These are phyloP conservation scores for Linnemannia exigua DNA, from an alignment of 192 early-diverging fungal species.

Conservation along the genomic window DNA sequence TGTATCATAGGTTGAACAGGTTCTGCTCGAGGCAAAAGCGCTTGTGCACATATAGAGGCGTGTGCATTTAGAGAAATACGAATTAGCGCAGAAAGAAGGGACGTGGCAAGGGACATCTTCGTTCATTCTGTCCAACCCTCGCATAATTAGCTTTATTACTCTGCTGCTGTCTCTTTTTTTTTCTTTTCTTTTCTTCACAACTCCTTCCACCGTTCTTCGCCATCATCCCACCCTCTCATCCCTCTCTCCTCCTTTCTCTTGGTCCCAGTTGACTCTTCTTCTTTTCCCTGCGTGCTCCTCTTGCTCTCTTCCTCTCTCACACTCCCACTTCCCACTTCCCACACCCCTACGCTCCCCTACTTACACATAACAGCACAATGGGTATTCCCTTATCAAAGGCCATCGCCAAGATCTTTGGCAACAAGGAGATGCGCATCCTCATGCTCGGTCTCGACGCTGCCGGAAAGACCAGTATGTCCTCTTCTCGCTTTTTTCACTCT, in stretches of 20 bases:
- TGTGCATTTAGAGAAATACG: neutral
- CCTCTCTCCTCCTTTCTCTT: neutral
- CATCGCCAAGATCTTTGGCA: constrained; percentile 85
- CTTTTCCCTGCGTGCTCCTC: neutral
- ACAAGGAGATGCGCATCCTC: constrained; percentile 97
- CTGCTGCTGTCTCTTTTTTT: neutral
- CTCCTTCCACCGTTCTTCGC: neutral
- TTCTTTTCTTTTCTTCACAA: neutral
- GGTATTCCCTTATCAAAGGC: constrained; percentile 85
- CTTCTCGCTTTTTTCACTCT: no score
- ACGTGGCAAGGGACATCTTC: neutral
- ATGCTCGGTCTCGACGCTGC: constrained; percentile 95
- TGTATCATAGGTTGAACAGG: no score
- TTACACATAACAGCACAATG: constrained; percentile 68
- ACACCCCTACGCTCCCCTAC: constrained; percentile 1
- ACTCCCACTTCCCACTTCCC: constrained; percentile 6
- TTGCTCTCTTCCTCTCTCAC: neutral
- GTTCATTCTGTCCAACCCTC: neutral
- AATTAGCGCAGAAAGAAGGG: neutral
- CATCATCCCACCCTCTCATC: neutral
- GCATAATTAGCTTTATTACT: neutral
- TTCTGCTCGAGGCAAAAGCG: no score
- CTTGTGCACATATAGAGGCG: neutral
- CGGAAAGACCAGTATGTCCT: constrained; percentile 87
- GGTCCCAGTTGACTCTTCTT: neutral